phyloP scores from a whole-genome alignment of 148 eudicot genomes.

The Tetragonia tetragonoides region DNA sequence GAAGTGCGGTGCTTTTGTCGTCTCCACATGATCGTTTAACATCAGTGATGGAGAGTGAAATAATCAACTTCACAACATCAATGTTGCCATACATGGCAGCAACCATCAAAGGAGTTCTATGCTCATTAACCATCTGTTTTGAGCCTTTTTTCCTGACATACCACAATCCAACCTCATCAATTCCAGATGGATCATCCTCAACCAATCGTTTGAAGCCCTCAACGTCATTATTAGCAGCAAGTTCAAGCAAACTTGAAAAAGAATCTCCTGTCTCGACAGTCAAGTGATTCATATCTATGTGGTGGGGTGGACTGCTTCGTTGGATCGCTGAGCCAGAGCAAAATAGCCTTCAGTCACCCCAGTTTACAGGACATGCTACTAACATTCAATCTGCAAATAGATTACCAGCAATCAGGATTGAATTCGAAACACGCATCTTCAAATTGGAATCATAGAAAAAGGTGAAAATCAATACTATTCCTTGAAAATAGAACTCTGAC shows the following conservation, averaged over 20 bases:
- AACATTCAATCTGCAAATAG: conserved; percentile 18
- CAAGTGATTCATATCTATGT: conserved; percentile 40
- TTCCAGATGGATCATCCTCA: conserved; percentile 42
- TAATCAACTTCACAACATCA: conserved; percentile 55
- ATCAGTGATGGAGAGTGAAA: conserved; percentile 51
- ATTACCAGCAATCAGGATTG: background rate
- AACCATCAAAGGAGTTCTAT: conserved; percentile 77
- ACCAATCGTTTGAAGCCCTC: conserved; percentile 44
- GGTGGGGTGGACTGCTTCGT: background rate
- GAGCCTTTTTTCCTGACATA: conserved; percentile 65
- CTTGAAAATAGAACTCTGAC: background rate
- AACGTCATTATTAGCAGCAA: conserved; percentile 69
- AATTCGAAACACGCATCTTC: no score
- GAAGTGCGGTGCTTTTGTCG: conserved; percentile 69
- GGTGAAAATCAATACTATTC: background rate
- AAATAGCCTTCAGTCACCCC: conserved; percentile 7
- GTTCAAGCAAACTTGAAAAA: conserved; percentile 57
- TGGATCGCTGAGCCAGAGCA: background rate
- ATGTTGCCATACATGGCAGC: conserved; percentile 68
- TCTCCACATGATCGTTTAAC: conserved; percentile 54
- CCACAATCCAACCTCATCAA: conserved; percentile 63
- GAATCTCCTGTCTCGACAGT: conserved; percentile 55
- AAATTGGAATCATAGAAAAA: background rate
- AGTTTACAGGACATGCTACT: conserved; percentile 11
- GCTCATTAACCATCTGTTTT: conserved; percentile 59